These are phyloP conservation scores for Mucor saturninus DNA, from an alignment of 371 early-diverging fungal genomes.

Conservation along the genomic window DNA sequence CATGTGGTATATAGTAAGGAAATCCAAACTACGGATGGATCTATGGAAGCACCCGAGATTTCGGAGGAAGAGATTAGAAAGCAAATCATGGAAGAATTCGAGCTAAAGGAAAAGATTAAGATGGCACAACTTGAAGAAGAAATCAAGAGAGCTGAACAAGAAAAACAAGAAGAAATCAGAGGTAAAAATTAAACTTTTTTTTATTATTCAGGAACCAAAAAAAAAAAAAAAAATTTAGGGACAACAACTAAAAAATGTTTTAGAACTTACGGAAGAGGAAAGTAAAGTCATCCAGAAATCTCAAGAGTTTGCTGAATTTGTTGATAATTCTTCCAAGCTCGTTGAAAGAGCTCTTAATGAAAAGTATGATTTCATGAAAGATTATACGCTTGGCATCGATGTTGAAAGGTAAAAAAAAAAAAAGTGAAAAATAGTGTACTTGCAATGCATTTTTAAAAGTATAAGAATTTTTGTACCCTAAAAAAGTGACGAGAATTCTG, in stretches of 20 bases:
- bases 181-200: slow-evolving; percentile 18
- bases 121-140: slow-evolving; percentile 68
- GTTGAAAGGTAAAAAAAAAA: slow-evolving; percentile 56
- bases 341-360: slow-evolving; percentile 92
- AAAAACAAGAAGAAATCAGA: slow-evolving; percentile 50
- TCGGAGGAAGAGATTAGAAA: slow-evolving; percentile 68
- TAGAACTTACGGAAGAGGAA: slow-evolving; percentile 87
- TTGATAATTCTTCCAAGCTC: slow-evolving; percentile 85
- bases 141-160: slow-evolving; percentile 56
- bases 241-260: neutral
- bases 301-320: slow-evolving; percentile 81
- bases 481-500: slow-evolving; percentile 64
- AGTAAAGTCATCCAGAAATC: slow-evolving; percentile 71
- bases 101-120: slow-evolving; percentile 63
- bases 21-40: slow-evolving; percentile 79
- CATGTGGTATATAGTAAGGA: slow-evolving; percentile 90
- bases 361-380: slow-evolving; percentile 89
- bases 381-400: slow-evolving; percentile 84
- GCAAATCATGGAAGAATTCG: slow-evolving; percentile 64
- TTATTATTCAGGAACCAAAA: neutral
- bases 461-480: neutral
- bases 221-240: neutral
- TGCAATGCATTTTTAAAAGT: neutral
- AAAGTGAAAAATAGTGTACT: neutral
- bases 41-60: slow-evolving; percentile 59